Percentiles rank a stretch among this genome's conserved stretches.
phyloP scores from a whole-genome alignment of 257 asterid genomes.

The Solanum gracilifrons region DNA sequence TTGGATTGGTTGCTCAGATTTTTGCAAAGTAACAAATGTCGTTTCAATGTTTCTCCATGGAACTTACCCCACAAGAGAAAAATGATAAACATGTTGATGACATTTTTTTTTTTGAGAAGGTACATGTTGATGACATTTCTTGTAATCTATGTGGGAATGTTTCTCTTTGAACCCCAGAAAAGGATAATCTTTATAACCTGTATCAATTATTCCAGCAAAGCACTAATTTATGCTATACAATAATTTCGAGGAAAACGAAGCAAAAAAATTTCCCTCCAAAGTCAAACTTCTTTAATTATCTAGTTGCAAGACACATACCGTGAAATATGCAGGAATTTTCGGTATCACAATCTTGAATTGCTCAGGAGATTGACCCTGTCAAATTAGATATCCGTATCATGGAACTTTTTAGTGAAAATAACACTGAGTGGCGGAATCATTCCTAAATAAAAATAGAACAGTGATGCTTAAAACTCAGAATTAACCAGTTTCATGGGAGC shows the following conservation, averaged over 20 bases:
- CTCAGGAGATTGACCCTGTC: slow-evolving; percentile 65
- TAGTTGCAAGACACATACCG: slow-evolving; percentile 36
- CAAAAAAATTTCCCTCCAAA: background rate
- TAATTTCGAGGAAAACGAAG: background rate
- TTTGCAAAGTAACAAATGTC: background rate
- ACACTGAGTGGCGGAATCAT: background rate
- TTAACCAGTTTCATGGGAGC: background rate
- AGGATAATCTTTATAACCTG: background rate
- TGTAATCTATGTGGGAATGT: background rate
- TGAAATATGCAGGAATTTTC: slow-evolving; percentile 94
- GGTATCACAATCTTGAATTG: slow-evolving; percentile 86
- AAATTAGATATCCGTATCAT: slow-evolving; percentile 12
- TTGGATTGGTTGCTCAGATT: background rate
- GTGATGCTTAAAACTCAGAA: background rate
- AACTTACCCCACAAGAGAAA: background rate
- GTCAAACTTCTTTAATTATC: background rate
- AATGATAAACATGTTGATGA: background rate
- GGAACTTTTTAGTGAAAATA: background rate
- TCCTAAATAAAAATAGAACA: background rate
- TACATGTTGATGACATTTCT: background rate
- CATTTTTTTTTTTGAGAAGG: background rate
- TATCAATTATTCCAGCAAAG: background rate
- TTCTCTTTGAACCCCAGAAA: background rate
- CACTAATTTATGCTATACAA: background rate
- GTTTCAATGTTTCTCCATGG: background rate